A percentile compares a stretch with the other conserved stretches of the same genome.
phyloP scores from a whole-genome alignment of 106 monocot species.

The Iris macrosiphon region DNA sequence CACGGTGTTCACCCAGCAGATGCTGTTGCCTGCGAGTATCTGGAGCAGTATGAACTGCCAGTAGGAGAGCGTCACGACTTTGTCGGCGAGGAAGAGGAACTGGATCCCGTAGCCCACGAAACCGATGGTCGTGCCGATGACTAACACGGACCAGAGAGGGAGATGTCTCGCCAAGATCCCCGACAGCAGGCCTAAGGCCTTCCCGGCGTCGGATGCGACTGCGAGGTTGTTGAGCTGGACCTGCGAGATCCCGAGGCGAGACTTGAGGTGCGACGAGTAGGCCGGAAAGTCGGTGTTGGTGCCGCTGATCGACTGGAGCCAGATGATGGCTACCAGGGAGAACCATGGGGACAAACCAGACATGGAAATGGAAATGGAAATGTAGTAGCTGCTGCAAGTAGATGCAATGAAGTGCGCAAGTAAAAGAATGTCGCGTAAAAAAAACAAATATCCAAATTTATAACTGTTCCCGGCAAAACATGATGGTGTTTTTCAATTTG shows the following conservation, averaged over 20 bases:
- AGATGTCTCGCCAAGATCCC: slow-evolving; percentile 2
- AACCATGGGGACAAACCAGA: slow-evolving; percentile 19
- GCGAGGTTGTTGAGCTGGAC: slow-evolving; percentile 21
- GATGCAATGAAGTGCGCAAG: too few species aligned
- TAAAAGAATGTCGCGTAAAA: too few species aligned
- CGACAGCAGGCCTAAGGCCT: slow-evolving; percentile 2
- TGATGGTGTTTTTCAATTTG: too few species aligned
- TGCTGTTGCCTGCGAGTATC: slow-evolving; percentile 5
- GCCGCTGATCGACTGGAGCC: slow-evolving; percentile 31
- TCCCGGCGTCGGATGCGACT: slow-evolving; percentile 16
- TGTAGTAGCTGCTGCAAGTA: too few species aligned
- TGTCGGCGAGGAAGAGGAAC: slow-evolving; percentile 8
- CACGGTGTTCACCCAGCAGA: slow-evolving; percentile 12
- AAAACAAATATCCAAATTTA: too few species aligned
- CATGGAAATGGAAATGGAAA: background rate
- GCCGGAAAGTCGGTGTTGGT: slow-evolving; percentile 39
- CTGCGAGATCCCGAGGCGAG: slow-evolving; percentile 16
- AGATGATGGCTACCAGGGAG: slow-evolving; percentile 21
- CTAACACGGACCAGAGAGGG: slow-evolving; percentile 6
- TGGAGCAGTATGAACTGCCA: slow-evolving; percentile 10
- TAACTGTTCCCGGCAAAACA: too few species aligned
- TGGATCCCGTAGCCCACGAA: slow-evolving; percentile 11
- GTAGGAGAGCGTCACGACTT: slow-evolving; percentile 4
- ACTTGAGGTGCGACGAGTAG: slow-evolving; percentile 36
- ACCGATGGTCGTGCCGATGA: slow-evolving; percentile 8